Conservation (phyloP, 2,329 filamentous ascomycete species). For the Clarireedia paspali region DNA sequence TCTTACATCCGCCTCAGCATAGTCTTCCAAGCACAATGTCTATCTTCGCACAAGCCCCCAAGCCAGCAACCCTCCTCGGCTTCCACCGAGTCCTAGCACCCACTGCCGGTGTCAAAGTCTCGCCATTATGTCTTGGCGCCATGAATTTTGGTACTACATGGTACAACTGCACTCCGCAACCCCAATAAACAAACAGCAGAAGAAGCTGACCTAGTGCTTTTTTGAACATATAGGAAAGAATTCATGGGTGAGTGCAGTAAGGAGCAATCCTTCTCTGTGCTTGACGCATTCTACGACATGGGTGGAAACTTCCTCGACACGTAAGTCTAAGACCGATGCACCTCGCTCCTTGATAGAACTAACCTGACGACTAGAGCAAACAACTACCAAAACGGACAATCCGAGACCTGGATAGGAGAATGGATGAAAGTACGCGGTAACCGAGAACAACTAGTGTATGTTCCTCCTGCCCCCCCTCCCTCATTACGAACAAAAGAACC, state of each 20-base stretch:
- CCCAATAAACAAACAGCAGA: no score
- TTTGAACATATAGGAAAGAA: not conserved
- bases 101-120: constrained; percentile 57
- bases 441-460: constrained; percentile 51
- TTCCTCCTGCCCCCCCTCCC: no score
- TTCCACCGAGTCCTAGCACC: constrained; percentile 42
- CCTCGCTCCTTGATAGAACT: no score
- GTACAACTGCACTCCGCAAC: no score
- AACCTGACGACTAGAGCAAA: constrained; percentile 33
- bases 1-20: no score
- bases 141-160: constrained; percentile 53
- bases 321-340: no score
- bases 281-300: constrained; percentile 48
- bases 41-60: not conserved
- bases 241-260: constrained; percentile 43
- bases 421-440: constrained; percentile 59
- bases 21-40: no score
- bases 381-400: constrained; percentile 55
- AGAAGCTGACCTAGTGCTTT: no score
- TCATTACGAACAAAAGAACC: no score
- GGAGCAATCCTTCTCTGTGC: constrained; percentile 42
- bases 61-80: not conserved
- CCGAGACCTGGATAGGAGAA: constrained; percentile 60
- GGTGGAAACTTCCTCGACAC: constrained; percentile 67
- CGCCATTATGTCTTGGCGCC: constrained; percentile 55